A percentile compares a stretch with the other conserved stretches of the same genome.
Evolutionary conservation across 2,329 filamentous ascomycete genomes (phyloP).

Genomic region (Ophiosphaerella korrae): DNA sequence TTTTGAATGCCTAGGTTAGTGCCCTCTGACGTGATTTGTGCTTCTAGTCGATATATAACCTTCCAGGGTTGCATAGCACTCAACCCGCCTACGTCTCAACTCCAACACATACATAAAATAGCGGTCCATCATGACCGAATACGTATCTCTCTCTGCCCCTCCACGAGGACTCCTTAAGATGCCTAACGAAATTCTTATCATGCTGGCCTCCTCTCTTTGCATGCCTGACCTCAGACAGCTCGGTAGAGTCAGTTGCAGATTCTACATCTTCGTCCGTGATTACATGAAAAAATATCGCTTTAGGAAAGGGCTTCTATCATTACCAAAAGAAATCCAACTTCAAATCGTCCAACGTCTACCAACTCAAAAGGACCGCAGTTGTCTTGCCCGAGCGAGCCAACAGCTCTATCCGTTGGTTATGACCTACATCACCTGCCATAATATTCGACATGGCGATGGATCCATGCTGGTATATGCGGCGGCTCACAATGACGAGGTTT

Average conservation of each 20-base stretch:
- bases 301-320: conserved; percentile 5
- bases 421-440: conserved; percentile 10
- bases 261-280: conserved; percentile 7
- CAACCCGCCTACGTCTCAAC: too few relatives aligned
- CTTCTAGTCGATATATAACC: too few relatives aligned
- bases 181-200: conserved; percentile 13
- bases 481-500: conserved; percentile 10
- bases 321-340: conserved; percentile 16
- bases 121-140: neutral
- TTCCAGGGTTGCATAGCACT: too few relatives aligned
- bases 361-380: conserved; percentile 8
- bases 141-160: too few relatives aligned
- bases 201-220: conserved; percentile 7
- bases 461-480: conserved; percentile 14
- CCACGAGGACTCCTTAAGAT: conserved; percentile 4
- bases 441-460: conserved; percentile 12
- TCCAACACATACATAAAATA: too few relatives aligned
- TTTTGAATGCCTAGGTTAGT: too few relatives aligned
- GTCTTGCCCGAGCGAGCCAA: conserved; percentile 11
- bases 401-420: conserved; percentile 15
- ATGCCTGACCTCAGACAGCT: conserved; percentile 9
- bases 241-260: conserved; percentile 3
- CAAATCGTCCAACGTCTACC: conserved; percentile 11
- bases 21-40: too few relatives aligned
- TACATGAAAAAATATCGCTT: conserved; percentile 8